Conservation (phyloP, 768 basidiomycete genomes). For the Pholiota conissans region DNA sequence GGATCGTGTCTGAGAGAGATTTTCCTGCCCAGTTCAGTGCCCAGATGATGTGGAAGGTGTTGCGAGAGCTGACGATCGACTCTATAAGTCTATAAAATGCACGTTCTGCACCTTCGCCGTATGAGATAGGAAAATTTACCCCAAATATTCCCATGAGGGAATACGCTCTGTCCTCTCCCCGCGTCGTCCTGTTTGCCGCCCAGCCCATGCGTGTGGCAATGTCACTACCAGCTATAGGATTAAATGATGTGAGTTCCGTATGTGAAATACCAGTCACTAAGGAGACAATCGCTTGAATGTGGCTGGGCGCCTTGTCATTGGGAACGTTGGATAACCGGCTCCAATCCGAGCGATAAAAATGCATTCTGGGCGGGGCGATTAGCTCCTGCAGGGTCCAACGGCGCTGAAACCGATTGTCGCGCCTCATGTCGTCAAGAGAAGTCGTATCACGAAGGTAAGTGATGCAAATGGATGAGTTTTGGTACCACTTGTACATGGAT, state of each 20-base stretch:
- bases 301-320: not conserved
- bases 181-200: conserved; percentile 1
- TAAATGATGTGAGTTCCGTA: not conserved
- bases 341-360: not conserved
- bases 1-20: not conserved
- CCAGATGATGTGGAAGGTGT: not conserved
- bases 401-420: not conserved
- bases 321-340: not conserved
- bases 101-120: not conserved
- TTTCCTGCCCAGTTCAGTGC: not conserved
- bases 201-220: not conserved
- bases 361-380: not conserved
- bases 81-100: conserved; percentile 1
- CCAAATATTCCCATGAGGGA: not conserved
- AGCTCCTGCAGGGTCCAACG: conserved; percentile 8
- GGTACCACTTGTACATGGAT: too few species aligned
- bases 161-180: conserved; percentile 1
- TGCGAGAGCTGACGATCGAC: not conserved
- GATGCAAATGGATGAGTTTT: not conserved
- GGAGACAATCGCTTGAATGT: not conserved
- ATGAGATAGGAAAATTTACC: not conserved
- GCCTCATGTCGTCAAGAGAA: not conserved
- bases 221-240: not conserved
- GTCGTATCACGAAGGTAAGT: not conserved
- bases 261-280: not conserved